These are phyloP conservation scores for Podila minutissima DNA, from an alignment of 192 early-diverging fungal genomes.

Conservation along the genomic window DNA sequence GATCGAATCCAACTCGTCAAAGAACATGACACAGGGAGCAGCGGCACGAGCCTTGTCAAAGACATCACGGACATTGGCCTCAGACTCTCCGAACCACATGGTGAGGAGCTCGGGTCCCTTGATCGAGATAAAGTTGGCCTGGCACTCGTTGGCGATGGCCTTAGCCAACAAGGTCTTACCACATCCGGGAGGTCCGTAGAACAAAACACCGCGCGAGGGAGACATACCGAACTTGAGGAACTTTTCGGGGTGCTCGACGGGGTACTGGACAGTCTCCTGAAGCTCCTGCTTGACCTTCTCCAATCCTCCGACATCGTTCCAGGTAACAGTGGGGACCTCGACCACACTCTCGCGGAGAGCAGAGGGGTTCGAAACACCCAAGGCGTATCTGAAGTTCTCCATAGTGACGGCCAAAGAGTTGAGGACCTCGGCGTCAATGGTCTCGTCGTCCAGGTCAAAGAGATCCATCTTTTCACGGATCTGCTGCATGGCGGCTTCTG, in stretches of 20 bases:
- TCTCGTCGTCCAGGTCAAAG: slow-evolving; percentile 98
- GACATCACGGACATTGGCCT: slow-evolving; percentile 98
- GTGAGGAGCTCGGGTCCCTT: slow-evolving; percentile 99
- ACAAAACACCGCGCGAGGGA: slow-evolving; percentile 96
- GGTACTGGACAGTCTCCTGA: slow-evolving; percentile 98
- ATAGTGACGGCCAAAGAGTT: slow-evolving; percentile 96
- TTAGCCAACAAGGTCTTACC: slow-evolving; percentile 99
- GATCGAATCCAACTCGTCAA: slow-evolving; percentile 98
- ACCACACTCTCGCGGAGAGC: slow-evolving; percentile 98
- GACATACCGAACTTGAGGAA: slow-evolving; percentile 99
- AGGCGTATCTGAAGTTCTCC: slow-evolving; percentile 97
- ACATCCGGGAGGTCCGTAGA: slow-evolving; percentile 98
- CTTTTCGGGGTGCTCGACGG: slow-evolving; percentile 98
- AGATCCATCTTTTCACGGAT: slow-evolving; percentile 99
- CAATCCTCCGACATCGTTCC: slow-evolving; percentile 97
- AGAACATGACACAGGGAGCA: slow-evolving; percentile 99
- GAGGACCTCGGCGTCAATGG: slow-evolving; percentile 96
- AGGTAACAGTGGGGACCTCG: slow-evolving; percentile 93
- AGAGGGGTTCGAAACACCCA: slow-evolving; percentile 94
- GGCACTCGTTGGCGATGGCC: slow-evolving; percentile 99
- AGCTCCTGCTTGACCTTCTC: slow-evolving; percentile 98
- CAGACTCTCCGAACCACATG: slow-evolving; percentile 99
- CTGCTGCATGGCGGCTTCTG: slow-evolving; percentile 99
- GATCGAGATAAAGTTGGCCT: slow-evolving; percentile 99
- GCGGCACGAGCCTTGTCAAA: slow-evolving; percentile 99